phyloP scores from a whole-genome alignment of 306 rosid species.

The Purshia tridentata region DNA sequence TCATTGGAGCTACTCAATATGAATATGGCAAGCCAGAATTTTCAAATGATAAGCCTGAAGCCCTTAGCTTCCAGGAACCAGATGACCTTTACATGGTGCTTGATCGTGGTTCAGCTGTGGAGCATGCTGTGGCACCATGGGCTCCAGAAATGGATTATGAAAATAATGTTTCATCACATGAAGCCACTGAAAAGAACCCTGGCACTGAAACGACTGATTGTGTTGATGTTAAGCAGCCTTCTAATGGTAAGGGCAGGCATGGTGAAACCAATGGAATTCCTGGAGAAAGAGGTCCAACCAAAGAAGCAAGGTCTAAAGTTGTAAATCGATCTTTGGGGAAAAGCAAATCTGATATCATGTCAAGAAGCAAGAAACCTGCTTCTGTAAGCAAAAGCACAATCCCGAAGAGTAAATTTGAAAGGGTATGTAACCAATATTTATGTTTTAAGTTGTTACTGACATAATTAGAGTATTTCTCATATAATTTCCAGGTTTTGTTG shows the following conservation, averaged over 20 bases:
- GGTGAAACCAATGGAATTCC: constrained; percentile 40
- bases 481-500: not conserved
- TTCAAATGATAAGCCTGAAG: constrained; percentile 45
- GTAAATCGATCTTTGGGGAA: constrained; percentile 55
- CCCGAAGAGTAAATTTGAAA: constrained; percentile 56
- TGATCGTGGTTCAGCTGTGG: constrained; percentile 65
- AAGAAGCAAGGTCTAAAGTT: constrained; percentile 59
- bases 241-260: constrained; percentile 29
- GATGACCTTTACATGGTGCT: constrained; percentile 95
- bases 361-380: constrained; percentile 58
- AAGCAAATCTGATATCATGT: constrained; percentile 47
- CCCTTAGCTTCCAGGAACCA: constrained; percentile 52
- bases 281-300: constrained; percentile 49
- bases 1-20: constrained; percentile 54
- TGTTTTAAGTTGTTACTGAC: not conserved
- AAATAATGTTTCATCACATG: constrained; percentile 38
- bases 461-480: not conserved
- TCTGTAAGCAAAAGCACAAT: constrained; percentile 53
- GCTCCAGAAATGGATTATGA: constrained; percentile 83
- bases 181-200: constrained; percentile 43
- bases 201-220: constrained; percentile 25
- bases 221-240: constrained; percentile 33
- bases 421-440: constrained; percentile 49
- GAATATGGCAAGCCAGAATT: constrained; percentile 39
- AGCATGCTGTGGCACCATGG: constrained; percentile 60